A percentile compares a stretch with the other conserved stretches of the same genome.
phyloP scores from a whole-genome alignment of 1,284 basidiomycete species.

The Cryptococcus sp. region DNA sequence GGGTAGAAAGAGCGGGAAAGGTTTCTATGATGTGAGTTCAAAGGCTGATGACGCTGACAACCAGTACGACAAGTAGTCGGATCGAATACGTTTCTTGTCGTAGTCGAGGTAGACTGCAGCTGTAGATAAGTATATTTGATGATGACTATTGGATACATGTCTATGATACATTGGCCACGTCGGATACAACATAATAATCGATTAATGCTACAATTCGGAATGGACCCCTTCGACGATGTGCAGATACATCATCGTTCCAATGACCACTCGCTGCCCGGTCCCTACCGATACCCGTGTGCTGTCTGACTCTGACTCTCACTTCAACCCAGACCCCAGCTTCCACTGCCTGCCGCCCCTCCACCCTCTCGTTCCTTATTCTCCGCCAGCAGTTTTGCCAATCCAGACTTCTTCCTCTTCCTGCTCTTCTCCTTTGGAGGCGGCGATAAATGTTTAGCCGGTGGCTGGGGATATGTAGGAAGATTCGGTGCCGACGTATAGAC shows the following conservation, averaged over 20 bases:
- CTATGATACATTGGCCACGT: too few species aligned
- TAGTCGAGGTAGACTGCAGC: too few species aligned
- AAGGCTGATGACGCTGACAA: constrained; percentile 1
- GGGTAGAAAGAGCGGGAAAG: constrained; percentile 54
- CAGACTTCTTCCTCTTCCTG: constrained; percentile 43
- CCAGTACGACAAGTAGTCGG: constrained; percentile 8
- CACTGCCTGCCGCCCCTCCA: constrained; percentile 20
- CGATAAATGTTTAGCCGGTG: constrained; percentile 11
- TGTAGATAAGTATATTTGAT: too few species aligned
- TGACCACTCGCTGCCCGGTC: too few species aligned
- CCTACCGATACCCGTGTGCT: neutral
- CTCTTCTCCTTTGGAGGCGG: neutral
- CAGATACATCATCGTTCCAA: too few species aligned
- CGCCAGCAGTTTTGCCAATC: constrained; percentile 42
- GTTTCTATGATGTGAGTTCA: constrained; percentile 44
- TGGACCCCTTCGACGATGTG: too few species aligned
- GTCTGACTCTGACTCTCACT: neutral
- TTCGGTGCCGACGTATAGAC: constrained; percentile 33
- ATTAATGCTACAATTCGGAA: too few species aligned
- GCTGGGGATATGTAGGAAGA: constrained; percentile 38
- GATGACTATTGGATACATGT: too few species aligned
- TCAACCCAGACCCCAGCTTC: constrained; percentile 27
- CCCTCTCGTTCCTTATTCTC: constrained; percentile 40
- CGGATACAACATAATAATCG: too few species aligned
- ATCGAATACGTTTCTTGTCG: too few species aligned